phyloP scores from a whole-genome alignment of 2,329 filamentous ascomycete genomes.

The Cercospora citrullina region DNA sequence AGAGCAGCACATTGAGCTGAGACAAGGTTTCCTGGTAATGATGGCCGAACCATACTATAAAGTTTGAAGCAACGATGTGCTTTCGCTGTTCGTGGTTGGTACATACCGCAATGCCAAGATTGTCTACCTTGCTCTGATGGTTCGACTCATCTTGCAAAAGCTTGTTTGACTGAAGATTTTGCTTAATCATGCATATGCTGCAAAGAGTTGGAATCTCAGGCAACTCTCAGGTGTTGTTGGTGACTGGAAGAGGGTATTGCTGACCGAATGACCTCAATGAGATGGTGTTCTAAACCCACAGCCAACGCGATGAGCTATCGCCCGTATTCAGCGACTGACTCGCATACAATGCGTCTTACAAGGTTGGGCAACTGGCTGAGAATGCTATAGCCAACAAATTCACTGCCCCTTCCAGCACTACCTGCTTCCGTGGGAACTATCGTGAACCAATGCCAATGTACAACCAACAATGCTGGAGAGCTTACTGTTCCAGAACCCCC shows the following conservation, averaged over 20 bases:
- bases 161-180: neutral
- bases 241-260: neutral
- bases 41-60: neutral
- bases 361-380: neutral
- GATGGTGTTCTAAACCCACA: neutral
- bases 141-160: neutral
- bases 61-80: neutral
- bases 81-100: neutral
- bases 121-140: neutral
- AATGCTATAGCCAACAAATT: neutral
- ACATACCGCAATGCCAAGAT: neutral
- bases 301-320: neutral
- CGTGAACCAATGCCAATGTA: neutral
- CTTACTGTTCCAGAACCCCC: accelerated
- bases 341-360: neutral
- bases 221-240: neutral
- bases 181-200: neutral
- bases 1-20: accelerated
- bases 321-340: neutral
- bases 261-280: neutral
- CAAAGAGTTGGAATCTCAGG: neutral
- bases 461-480: neutral
- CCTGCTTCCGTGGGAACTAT: too few relatives aligned
- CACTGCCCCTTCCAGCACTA: neutral
- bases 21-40: neutral